Base-by-base conservation (phyloP, 208 protist genomes). In the Crithidia acanthocephali region DNA sequence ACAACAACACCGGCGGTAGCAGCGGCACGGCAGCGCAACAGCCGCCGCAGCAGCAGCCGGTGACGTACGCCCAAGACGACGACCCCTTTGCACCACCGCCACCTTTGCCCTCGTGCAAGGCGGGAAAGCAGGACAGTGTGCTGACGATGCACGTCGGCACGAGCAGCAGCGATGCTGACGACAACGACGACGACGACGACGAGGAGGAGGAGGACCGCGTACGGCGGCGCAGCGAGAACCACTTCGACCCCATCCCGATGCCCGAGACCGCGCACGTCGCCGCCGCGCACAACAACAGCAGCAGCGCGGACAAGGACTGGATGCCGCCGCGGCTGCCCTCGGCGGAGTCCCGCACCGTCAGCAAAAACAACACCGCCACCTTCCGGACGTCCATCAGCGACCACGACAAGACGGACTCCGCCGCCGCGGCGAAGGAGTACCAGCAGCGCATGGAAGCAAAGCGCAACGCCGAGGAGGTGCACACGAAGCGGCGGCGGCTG, bases 341-440 rank as follows among this genome's bases (percentile, higher is more conserved):
- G 6, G 56, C 52, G 13, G 48, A 73, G 16, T 48, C 48, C 2
- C 35, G 35, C 28, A 40, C 56, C 7, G 25, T 48, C 45, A 58
- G 59, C 44, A 60, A 47, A 28, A 67, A 64, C 27, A 18, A 13
- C 56, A 67, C 53, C 40, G 58, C 40, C 50, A 76, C 63, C 32
- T 81, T 81, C 53, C 67, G 59, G 9, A 72, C 56, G 6, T 32
- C 44, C 30, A 73, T 74, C 42, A 66, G 68, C 30, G 55, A 61
- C 15, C 75, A 81, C 30, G 68, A 80, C 22, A 79, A 76, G 51
- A 91, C 81, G 1, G 76, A 86, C 56, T 77, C 80, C 11, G 60
- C 47, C n/a, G 72, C 83, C 35, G 86, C 86, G 13, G 86, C 81
- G 27, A 42, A 79, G 62, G 78, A 89, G 74, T 92, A 92, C 56